phyloP scores from a whole-genome alignment of 116 monocot species.

The Papilionanthe hybrid region DNA sequence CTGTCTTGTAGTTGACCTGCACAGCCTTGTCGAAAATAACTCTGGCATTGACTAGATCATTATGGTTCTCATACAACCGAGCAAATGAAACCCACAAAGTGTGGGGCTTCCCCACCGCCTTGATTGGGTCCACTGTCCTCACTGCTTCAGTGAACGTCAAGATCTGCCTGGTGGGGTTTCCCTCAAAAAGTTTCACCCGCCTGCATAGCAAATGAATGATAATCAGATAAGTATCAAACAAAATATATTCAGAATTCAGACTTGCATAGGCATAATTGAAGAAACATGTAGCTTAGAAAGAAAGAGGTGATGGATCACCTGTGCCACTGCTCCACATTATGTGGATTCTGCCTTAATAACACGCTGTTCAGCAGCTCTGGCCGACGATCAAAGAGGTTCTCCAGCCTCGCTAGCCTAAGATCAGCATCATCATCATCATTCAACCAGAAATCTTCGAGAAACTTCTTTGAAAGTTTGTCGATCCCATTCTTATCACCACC shows the following conservation, averaged over 20 bases:
- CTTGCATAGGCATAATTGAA: background rate
- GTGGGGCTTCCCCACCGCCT: constrained; percentile 96
- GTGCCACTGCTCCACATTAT: constrained; percentile 97
- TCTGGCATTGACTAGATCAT: constrained; percentile 78
- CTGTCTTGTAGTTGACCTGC: constrained; percentile 77
- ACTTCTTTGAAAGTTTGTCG: constrained; percentile 56
- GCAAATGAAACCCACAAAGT: constrained; percentile 96
- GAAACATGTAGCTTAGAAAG: background rate
- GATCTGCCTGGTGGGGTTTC: constrained; percentile 78
- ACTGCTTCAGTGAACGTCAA: constrained; percentile 87
- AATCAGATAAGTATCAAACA: background rate
- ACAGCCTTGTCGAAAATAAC: constrained; percentile 87
- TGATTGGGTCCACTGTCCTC: constrained; percentile 89
- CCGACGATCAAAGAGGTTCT: constrained; percentile 62
- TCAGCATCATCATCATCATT: constrained; percentile 92
- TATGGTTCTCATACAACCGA: constrained; percentile 78
- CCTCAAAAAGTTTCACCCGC: constrained; percentile 84
- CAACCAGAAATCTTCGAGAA: constrained; percentile 79
- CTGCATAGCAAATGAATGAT: constrained; percentile 22
- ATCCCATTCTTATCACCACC: constrained; percentile 34
- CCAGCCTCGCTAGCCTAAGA: constrained; percentile 74
- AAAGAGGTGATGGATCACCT: constrained; percentile 22
- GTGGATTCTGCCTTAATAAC: constrained; percentile 89
- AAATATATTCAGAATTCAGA: background rate
- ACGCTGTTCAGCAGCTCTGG: constrained; percentile 85